These are phyloP conservation scores for Rhizophagus sp. DNA, from an alignment of 192 early-diverging fungal genomes.

Conservation along the genomic window DNA sequence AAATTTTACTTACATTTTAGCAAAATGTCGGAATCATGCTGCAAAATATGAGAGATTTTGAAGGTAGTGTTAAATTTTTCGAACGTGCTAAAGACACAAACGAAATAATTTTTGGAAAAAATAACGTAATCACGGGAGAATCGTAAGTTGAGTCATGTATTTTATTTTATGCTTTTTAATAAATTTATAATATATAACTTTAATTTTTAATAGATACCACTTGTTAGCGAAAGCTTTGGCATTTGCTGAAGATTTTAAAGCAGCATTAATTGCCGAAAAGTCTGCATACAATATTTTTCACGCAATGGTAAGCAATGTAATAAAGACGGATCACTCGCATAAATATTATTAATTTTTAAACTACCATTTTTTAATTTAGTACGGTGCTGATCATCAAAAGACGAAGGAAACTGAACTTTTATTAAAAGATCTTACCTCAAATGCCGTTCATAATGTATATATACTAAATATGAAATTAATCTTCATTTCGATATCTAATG, in stretches of 20 bases:
- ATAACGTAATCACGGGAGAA: constrained; percentile 67
- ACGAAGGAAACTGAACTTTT: constrained; percentile 69
- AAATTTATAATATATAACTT: neutral
- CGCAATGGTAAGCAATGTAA: constrained; percentile 40
- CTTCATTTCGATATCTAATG: neutral
- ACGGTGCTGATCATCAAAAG: constrained; percentile 71
- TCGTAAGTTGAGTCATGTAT: constrained; percentile 31
- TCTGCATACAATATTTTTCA: constrained; percentile 65
- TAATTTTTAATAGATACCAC: constrained; percentile 55
- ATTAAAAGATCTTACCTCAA: constrained; percentile 67
- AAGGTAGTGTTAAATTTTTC: constrained; percentile 67
- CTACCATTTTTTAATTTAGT: constrained; percentile 35
- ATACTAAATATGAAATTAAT: neutral
- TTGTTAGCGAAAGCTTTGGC: constrained; percentile 77
- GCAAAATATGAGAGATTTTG: constrained; percentile 65
- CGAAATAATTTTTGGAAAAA: constrained; percentile 62
- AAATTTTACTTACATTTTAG: constrained; percentile 33
- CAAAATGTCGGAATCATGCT: constrained; percentile 77
- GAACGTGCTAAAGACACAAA: constrained; percentile 69
- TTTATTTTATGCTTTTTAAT: constrained; percentile 1
- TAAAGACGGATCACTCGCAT: neutral
- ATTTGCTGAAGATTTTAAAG: constrained; percentile 68
- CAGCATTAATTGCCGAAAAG: constrained; percentile 72
- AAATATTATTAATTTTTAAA: neutral
- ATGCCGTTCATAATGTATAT: constrained; percentile 55